phyloP scores from a whole-genome alignment of 768 basidiomycete species.

The Auriscalpium microsporum region DNA sequence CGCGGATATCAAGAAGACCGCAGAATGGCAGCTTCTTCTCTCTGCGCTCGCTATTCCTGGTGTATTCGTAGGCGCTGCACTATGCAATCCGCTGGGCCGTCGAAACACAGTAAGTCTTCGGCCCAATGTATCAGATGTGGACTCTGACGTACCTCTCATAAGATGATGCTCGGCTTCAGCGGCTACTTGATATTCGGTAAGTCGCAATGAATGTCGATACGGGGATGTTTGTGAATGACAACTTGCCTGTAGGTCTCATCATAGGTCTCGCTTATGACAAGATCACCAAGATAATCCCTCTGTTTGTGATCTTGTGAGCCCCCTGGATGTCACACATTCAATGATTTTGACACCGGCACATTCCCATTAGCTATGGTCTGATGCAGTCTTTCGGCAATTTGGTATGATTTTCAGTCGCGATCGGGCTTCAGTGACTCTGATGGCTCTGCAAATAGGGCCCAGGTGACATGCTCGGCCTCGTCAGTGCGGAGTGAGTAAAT shows the following conservation, averaged over 20 bases:
- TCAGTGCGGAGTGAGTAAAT: conserved; percentile 51
- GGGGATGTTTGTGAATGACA: background rate
- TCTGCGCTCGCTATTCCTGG: conserved; percentile 57
- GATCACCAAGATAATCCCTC: conserved; percentile 51
- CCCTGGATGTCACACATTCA: too few species aligned
- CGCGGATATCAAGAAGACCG: conserved; percentile 46
- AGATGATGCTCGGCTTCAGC: conserved; percentile 64
- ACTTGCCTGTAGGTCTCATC: conserved; percentile 33
- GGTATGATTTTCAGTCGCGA: conserved; percentile 20
- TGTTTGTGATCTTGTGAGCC: conserved; percentile 61
- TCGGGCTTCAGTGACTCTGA: background rate
- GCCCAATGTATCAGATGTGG: background rate
- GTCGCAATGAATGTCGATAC: conserved; percentile 1
- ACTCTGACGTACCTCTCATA: background rate
- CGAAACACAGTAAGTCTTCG: conserved; percentile 41
- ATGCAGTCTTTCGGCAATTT: conserved; percentile 70
- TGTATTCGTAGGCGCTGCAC: conserved; percentile 25
- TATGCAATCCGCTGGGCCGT: conserved; percentile 48
- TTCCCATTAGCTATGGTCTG: conserved; percentile 44
- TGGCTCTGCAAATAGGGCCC: conserved; percentile 39
- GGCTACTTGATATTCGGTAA: conserved; percentile 59
- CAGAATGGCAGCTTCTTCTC: conserved; percentile 64
- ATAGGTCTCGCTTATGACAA: conserved; percentile 55
- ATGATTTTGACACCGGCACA: too few species aligned
- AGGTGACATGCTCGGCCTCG: conserved; percentile 62